Evolutionary conservation across 225 moss, liverwort and hornwort species (phyloP).

Genomic region (Marchantia paleacea): DNA sequence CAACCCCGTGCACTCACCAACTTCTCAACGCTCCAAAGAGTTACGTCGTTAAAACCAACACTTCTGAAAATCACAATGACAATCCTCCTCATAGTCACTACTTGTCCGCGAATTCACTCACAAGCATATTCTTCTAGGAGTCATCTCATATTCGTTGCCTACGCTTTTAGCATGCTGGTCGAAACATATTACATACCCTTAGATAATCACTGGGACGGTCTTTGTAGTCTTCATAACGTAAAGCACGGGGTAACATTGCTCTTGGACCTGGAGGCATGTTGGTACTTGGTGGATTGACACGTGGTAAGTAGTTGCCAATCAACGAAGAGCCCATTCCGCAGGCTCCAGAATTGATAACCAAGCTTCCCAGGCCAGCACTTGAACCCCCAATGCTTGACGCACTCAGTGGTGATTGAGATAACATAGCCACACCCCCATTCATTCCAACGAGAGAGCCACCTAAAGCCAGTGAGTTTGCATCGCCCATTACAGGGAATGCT

Average conservation of each 20-base stretch:
- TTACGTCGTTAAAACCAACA: not conserved
- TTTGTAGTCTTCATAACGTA: conserved; percentile 97
- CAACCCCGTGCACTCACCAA: not conserved
- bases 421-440: conserved; percentile 45
- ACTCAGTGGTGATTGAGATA: conserved; percentile 48
- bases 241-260: conserved; percentile 60
- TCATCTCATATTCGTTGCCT: not conserved
- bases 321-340: conserved; percentile 61
- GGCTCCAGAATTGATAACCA: conserved; percentile 65
- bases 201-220: conserved; percentile 97
- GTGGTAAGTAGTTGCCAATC: conserved; percentile 64
- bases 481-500: conserved; percentile 44
- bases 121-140: not conserved
- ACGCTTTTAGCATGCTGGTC: not conserved
- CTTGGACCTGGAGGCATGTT: conserved; percentile 61
- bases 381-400: conserved; percentile 54
- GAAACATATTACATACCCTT: conserved; percentile 54
- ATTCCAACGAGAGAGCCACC: conserved; percentile 47
- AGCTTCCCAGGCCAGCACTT: conserved; percentile 63
- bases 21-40: not conserved
- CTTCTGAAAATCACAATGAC: not conserved
- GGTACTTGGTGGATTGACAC: conserved; percentile 56
- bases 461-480: conserved; percentile 40
- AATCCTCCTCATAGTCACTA: not conserved
- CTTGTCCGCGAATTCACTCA: not conserved